Conservation (phyloP, 2,329 filamentous ascomycete genomes). For the Gyromitra esculenta region DNA sequence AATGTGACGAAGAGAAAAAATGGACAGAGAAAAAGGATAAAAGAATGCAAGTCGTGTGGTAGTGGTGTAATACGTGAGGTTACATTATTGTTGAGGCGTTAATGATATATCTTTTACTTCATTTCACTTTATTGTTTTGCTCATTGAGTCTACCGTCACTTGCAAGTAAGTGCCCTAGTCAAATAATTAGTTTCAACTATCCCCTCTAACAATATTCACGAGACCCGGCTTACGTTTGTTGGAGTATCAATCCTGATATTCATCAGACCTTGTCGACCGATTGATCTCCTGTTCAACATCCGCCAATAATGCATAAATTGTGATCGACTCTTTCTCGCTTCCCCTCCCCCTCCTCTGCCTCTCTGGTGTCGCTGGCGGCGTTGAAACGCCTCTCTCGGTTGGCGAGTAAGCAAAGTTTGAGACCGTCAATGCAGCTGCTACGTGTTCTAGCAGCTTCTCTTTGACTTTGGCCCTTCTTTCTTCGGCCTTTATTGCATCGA, state of each 20-base stretch:
- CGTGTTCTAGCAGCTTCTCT: conserved; percentile 82
- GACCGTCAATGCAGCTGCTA: conserved; percentile 75
- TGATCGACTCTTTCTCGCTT: conserved; percentile 56
- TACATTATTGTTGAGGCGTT: conserved; percentile 20
- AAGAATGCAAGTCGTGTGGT: conserved; percentile 13
- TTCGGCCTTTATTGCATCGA: conserved; percentile 68
- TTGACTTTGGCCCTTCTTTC: conserved; percentile 78
- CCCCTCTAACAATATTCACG: background rate
- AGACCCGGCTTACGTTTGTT: conserved; percentile 18
- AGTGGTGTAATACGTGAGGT: conserved; percentile 15
- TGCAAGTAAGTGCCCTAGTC: conserved; percentile 42
- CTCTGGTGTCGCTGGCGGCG: conserved; percentile 69
- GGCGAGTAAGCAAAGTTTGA: conserved; percentile 55
- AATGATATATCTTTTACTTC: conserved; percentile 40
- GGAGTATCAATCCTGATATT: conserved; percentile 21
- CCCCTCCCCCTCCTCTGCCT: conserved; percentile 60
- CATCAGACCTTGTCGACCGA: conserved; percentile 9
- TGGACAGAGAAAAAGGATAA: conserved; percentile 8
- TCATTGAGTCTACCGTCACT: conserved; percentile 4
- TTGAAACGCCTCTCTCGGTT: conserved; percentile 51
- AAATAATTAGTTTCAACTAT: background rate
- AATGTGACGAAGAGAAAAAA: conserved; percentile 10
- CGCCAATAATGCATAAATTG: conserved; percentile 71
- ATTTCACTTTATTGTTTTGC: conserved; percentile 41
- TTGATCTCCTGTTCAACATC: conserved; percentile 72